Percentiles rank a stretch among this genome's conserved stretches.
phyloP scores from a whole-genome alignment of 2,329 filamentous ascomycete genomes.

The Aureobasidium mangrovei region DNA sequence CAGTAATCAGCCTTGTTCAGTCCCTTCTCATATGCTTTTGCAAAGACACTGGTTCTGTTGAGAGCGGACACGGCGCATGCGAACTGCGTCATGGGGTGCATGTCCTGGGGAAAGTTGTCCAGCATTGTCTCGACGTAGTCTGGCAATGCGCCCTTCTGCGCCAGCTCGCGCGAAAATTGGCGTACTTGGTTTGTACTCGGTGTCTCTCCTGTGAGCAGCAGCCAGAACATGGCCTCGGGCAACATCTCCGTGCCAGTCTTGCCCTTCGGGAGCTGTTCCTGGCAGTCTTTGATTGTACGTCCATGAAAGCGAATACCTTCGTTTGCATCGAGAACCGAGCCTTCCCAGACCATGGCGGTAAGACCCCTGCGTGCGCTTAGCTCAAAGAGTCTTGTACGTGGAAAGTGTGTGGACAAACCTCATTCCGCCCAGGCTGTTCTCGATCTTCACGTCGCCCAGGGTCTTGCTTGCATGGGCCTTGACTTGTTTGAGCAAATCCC shows the following conservation, averaged over 20 bases:
- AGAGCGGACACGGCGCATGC: slow-evolving; percentile 91
- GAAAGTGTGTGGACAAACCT: slow-evolving; percentile 39
- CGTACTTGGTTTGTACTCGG: slow-evolving; percentile 77
- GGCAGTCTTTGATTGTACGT: slow-evolving; percentile 96
- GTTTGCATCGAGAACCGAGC: slow-evolving; percentile 89
- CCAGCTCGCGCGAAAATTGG: slow-evolving; percentile 73
- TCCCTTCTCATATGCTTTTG: slow-evolving; percentile 83
- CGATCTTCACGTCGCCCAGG: slow-evolving; percentile 86
- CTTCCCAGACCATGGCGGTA: slow-evolving; percentile 98
- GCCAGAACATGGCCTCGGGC: slow-evolving; percentile 99
- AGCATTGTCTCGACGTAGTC: slow-evolving; percentile 79
- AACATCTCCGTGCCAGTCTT: slow-evolving; percentile 91
- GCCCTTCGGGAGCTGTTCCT: slow-evolving; percentile 81
- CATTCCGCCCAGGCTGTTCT: slow-evolving; percentile 94
- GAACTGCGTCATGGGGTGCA: slow-evolving; percentile 98
- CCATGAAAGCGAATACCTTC: slow-evolving; percentile 98
- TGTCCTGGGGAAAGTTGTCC: slow-evolving; percentile 75
- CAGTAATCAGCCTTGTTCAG: slow-evolving; percentile 96
- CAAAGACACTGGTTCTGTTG: slow-evolving; percentile 89
- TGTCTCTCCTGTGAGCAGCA: slow-evolving; percentile 86
- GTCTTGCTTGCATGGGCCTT: slow-evolving; percentile 75
- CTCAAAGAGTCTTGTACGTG: not conserved
- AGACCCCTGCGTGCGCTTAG: slow-evolving; percentile 50
- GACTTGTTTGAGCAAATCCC: slow-evolving; percentile 87
- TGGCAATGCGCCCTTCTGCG: slow-evolving; percentile 75